Evolutionary conservation across 148 eudicot species (phyloP), one percentile per base, ranked within the genome.

Genomic region (Diospyros lotus): DNA sequence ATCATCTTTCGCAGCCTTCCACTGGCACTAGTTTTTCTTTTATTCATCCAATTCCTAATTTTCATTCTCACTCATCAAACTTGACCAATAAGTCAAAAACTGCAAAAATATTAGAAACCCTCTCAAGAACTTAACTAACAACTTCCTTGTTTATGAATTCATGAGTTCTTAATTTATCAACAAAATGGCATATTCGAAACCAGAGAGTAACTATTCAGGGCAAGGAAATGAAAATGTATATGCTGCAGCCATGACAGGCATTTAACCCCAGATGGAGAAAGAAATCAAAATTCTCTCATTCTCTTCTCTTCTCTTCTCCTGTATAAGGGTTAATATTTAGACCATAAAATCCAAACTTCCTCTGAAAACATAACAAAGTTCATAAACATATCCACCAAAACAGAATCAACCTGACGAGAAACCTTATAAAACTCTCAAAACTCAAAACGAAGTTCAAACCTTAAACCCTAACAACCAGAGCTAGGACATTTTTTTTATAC

Each of bases 1-100:
- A 93, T 82, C 88, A 90, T 86, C 83, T 82, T 89, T 76, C 71
- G 79, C 69, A 89, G 69, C 58, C 70, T 82, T 45, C 64, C 80
- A 66, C 77, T 83, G 53, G 80, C 59, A 48, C 71, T 64, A 46
- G 55, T 43, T 61, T 73, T 66, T 77, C 56, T 70, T 58, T 72
- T 80, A 68, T 77, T 78, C 52, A 83, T 76, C 81, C 75, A 85
- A 44, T 58, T 72, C 66, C 79, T 86, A 65, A 78, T 72, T 82
- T 76, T 90, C 94, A 92, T 90, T 78, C 73, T 80, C 76, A 76
- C 70, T 79, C 85, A 79, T 75, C 44, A 81, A 73, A 75, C 63
- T 61, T 9, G 71, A 68, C 17, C 64, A 71, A 68, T 61, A 51
- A 72, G 28, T 42, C 69, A 64, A 53, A 68, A 66, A 69, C 51